Evolutionary conservation across 2,329 filamentous ascomycete species (phyloP).

Genomic region (Exophiala sideris): DNA sequence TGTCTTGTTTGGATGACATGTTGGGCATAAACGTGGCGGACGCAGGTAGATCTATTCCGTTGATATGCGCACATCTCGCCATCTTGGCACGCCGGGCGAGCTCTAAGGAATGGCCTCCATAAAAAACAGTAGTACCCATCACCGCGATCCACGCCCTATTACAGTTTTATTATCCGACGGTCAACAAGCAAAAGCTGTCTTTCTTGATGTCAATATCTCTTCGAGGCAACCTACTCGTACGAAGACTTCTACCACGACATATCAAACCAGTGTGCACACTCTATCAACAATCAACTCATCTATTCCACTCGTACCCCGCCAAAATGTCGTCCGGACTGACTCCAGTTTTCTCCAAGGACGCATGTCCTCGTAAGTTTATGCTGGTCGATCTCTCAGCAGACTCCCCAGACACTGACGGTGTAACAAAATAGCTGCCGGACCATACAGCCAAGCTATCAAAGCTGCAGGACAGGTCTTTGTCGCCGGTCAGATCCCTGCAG

Average conservation of each 20-base stretch:
- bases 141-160: too few species aligned
- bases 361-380: constrained; percentile 44
- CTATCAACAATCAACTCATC: constrained; percentile 1
- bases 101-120: too few species aligned
- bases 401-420: neutral
- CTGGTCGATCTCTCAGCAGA: neutral
- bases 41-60: too few species aligned
- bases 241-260: neutral
- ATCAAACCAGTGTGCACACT: neutral
- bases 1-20: too few species aligned
- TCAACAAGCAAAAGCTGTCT: too few species aligned
- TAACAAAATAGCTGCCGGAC: constrained; percentile 18
- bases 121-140: too few species aligned
- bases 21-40: too few species aligned
- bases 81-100: too few species aligned
- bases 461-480: constrained; percentile 67
- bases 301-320: constrained; percentile 9
- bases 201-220: too few species aligned
- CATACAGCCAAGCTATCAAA: constrained; percentile 59
- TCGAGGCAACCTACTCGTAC: too few species aligned
- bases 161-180: too few species aligned
- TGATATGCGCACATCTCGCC: too few species aligned
- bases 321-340: constrained; percentile 30
- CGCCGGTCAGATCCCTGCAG: constrained; percentile 74
- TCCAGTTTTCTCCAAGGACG: constrained; percentile 40